These are phyloP conservation scores for Amyloporia xantha DNA, from an alignment of 768 basidiomycete species.

Conservation along the genomic window DNA sequence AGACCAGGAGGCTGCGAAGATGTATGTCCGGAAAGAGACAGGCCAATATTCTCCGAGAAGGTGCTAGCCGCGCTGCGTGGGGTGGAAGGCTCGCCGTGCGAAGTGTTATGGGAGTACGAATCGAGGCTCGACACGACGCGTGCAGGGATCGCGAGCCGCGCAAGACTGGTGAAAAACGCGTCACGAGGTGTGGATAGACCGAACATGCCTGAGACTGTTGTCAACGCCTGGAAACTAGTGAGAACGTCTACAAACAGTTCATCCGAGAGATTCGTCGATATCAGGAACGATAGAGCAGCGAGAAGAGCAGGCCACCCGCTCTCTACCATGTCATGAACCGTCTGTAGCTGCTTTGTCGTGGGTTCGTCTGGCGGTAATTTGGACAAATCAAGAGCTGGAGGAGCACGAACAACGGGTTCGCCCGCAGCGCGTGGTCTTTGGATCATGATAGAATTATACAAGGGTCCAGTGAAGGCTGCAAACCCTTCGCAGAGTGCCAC, in stretches of 20 bases:
- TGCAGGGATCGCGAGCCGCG: slow-evolving; percentile 90
- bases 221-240: slow-evolving; percentile 74
- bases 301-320: slow-evolving; percentile 90
- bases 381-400: slow-evolving; percentile 61
- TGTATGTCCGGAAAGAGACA: slow-evolving; percentile 32
- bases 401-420: slow-evolving; percentile 60
- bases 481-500: slow-evolving; percentile 84
- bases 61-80: slow-evolving; percentile 51
- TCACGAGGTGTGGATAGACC: slow-evolving; percentile 82
- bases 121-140: slow-evolving; percentile 84
- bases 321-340: slow-evolving; percentile 74
- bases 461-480: slow-evolving; percentile 60
- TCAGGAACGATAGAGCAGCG: slow-evolving; percentile 83
- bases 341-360: slow-evolving; percentile 49
- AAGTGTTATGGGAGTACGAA: slow-evolving; percentile 25
- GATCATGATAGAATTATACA: slow-evolving; percentile 68
- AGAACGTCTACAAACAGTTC: slow-evolving; percentile 87
- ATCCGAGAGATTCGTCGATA: slow-evolving; percentile 87
- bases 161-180: slow-evolving; percentile 83
- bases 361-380: slow-evolving; percentile 48
- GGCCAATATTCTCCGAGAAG: slow-evolving; percentile 63
- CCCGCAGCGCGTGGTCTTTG: slow-evolving; percentile 57
- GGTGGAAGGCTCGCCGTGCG: slow-evolving; percentile 39
- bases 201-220: slow-evolving; percentile 87
- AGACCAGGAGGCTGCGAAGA: slow-evolving; percentile 61